Percentiles rank a stretch among this genome's conserved stretches.
These are phyloP conservation scores for Mortierella sp. DNA, from an alignment of 371 early-diverging fungal species.

Conservation along the genomic window DNA sequence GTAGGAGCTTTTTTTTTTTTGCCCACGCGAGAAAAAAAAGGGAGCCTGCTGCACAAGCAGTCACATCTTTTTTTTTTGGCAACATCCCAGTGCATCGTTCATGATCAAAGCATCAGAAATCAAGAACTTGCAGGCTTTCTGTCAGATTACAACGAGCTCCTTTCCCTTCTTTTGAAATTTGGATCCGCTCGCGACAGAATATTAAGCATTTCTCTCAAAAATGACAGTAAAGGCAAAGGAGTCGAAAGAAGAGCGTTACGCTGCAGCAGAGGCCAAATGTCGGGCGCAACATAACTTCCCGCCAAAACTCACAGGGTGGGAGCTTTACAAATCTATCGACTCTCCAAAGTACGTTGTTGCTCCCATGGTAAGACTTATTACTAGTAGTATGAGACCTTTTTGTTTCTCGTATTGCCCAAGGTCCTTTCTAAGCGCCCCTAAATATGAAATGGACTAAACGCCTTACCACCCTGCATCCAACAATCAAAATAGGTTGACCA, in stretches of 20 bases:
- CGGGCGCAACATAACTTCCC: constrained; percentile 7
- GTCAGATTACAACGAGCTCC: no score
- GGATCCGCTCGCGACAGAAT: no score
- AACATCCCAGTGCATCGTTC: no score
- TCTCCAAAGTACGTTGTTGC: constrained; percentile 82
- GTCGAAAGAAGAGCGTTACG: constrained; percentile 1
- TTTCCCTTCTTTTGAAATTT: no score
- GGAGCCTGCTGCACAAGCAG: no score
- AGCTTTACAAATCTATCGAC: constrained; percentile 76
- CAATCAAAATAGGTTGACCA: constrained; percentile 68
- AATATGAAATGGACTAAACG: neutral
- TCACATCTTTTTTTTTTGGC: no score
- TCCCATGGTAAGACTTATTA: constrained; percentile 74
- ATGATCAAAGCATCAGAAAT: no score
- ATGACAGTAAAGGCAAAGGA: constrained; percentile 6
- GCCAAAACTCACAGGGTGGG: constrained; percentile 78
- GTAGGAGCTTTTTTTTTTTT: no score
- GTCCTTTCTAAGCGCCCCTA: no score
- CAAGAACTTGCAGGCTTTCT: no score
- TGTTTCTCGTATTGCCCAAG: no score
- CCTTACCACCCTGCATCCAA: neutral
- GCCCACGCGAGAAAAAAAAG: no score
- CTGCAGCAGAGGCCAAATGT: constrained; percentile 1
- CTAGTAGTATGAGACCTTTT: neutral
- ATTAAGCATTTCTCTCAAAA: neutral